A percentile compares a stretch with the other conserved stretches of the same genome.
Evolutionary conservation across 345 rosid genomes (phyloP).

Genomic region (Eucalyptus pumila): DNA sequence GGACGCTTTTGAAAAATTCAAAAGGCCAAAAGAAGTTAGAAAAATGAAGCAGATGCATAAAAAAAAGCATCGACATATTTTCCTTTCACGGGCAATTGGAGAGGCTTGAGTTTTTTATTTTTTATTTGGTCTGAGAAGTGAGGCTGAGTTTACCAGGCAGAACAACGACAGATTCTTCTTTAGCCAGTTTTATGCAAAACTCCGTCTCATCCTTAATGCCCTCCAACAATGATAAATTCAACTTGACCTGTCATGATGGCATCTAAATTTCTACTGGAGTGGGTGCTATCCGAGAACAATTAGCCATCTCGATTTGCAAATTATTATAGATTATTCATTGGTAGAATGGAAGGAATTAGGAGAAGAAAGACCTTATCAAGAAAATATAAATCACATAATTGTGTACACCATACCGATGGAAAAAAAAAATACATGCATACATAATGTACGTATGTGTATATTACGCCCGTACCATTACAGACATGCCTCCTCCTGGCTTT

Average conservation of each 20-base stretch:
- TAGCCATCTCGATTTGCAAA: no score
- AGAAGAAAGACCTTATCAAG: no score
- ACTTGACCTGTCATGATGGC: conserved; percentile 26
- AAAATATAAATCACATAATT: not conserved
- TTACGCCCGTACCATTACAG: no score
- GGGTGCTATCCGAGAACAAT: no score
- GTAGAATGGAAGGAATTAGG: no score
- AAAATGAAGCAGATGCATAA: not conserved
- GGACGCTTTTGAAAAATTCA: not conserved
- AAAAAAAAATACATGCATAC: no score
- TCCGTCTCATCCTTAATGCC: conserved; percentile 56
- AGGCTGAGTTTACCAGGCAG: conserved; percentile 38
- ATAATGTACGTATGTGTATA: no score
- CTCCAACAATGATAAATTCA: conserved; percentile 42
- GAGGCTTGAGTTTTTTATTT: no score
- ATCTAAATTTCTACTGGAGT: not conserved
- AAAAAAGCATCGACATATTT: not conserved
- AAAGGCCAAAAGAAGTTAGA: not conserved
- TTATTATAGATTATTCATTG: no score
- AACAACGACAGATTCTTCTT: conserved; percentile 58
- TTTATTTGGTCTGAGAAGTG: no score
- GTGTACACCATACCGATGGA: no score
- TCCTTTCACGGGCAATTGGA: not conserved
- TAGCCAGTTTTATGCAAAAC: conserved; percentile 51
- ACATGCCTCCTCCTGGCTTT: no score